Evolutionary conservation across 2,329 filamentous ascomycete species (phyloP), one percentile per base, ranked within the genome.

Genomic region (Akanthomyces muscarius): DNA sequence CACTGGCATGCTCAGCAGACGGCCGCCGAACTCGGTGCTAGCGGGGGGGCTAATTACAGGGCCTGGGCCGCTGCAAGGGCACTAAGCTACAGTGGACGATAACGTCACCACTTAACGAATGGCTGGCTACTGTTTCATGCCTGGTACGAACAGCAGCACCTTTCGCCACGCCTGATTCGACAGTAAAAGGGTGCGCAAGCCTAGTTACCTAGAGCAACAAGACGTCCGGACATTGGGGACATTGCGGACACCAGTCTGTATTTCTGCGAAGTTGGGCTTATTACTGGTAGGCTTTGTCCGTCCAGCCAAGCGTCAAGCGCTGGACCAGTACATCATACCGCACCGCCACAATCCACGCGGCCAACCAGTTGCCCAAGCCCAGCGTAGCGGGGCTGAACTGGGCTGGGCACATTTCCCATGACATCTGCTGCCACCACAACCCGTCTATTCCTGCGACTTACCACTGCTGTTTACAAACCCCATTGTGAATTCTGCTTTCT

Each of bases 301-400:
- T 36, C 2, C 10, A 36, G 33, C 33, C 38, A 41, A 41, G 47
- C 13, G 25, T 21, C 55, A 52, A 47, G 58, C 33, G 36, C 47
- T 23, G 28, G 18, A 30, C 28, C 28, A 30, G 33, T 45, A 13
- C 28, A 11, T 57, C 7, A 25, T 50, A 42, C 45, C 63, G 68
- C 68, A 69, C 67, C 66, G 68, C 68, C 68, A 69, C 66, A 67
- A 65, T 50, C 68, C 67, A 65, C 68, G 67, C 68, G 66, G 68
- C 61, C 64, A 60, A 10, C 42, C 23, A 41, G 33, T 36, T 36
- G 56, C 47, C 28, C 28, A 30, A 30, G 28, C 28, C 45, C 56
- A 59, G 56, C n/a, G 28, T 44, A 48, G 58, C 50, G 58, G 58
- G 58, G 30, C 42, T n/a, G 4, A 36, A 36, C 42, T 58, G 55